Base-by-base conservation (phyloP, 208 protist genomes). In the Endotrypanum monterogeii region DNA sequence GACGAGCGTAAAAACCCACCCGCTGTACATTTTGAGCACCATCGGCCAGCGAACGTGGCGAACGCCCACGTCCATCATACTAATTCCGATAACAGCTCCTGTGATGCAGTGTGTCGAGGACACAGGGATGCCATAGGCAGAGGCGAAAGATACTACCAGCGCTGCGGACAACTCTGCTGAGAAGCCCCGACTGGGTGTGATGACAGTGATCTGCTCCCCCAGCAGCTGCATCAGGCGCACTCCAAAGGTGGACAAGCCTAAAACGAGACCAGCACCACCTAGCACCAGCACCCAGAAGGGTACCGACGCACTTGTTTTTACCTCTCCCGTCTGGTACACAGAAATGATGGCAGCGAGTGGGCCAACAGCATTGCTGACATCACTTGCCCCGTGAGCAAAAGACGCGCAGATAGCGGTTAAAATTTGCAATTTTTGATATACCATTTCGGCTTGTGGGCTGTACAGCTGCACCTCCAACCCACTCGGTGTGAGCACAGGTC, bases 91-190 rank as follows among this genome's bases (percentile, higher is more conserved):
- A 35, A 98, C 84, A n/a, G 90, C 89, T 25, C 95, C 95, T 16
- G 93, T 92, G 67, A 94, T 96, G 74, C 89, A 94, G 81, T 98
- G 94, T 12, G 96, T 98, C 20, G 93, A 97, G 3, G 87, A 94
- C 41, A 98, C 88, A 46, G 94, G 93, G 56, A 96, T 83, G 57
- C 87, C 88, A 63, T 88, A 89, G 67, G 71, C 82, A 25, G 91
- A 96, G 37, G 90, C 89, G 61, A 96, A 83, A 46, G 94, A 91
- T 7, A 98, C 84, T 32, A 93, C 87, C 0, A 94, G 60, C 14
- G 91, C 91, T 14, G 87, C 82, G 23, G 89, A 84, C 16, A 96
- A 84, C 76, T 96, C 88, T 25, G 89, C 89, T n/a, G 84, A 88
- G 84, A 89, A 94, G 23, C 85, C 85, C 39, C 85, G 84, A 72